A percentile compares a stretch with the other conserved stretches of the same genome.
These are phyloP conservation scores for Cercospora canescens DNA, from an alignment of 2,329 filamentous ascomycete species.

Conservation along the genomic window DNA sequence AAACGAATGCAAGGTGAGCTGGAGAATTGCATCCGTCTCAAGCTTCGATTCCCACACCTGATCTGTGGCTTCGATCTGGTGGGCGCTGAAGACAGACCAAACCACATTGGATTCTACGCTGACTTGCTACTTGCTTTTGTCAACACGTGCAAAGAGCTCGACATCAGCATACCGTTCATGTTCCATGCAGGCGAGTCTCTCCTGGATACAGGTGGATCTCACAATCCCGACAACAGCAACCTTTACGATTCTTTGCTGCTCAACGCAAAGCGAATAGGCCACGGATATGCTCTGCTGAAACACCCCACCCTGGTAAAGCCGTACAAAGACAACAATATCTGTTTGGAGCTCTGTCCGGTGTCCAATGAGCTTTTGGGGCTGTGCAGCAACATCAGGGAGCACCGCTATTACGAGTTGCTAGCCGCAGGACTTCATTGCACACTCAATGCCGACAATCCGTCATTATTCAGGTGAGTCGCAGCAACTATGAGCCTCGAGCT, in stretches of 20 bases:
- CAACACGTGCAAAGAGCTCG: constrained; percentile 48
- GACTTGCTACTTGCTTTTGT: constrained; percentile 60
- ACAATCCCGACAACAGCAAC: constrained; percentile 60
- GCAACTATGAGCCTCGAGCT: not conserved
- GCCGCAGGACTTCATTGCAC: constrained; percentile 74
- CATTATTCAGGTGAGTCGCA: constrained; percentile 61
- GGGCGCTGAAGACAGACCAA: constrained; percentile 64
- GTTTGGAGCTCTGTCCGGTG: constrained; percentile 75
- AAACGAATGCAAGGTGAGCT: constrained; percentile 54
- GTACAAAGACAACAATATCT: constrained; percentile 65
- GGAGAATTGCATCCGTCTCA: constrained; percentile 62
- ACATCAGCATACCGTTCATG: constrained; percentile 66
- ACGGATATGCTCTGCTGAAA: constrained; percentile 68
- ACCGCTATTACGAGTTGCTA: constrained; percentile 66
- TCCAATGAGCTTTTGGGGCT: constrained; percentile 75
- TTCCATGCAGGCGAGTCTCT: constrained; percentile 78
- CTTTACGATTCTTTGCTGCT: constrained; percentile 68
- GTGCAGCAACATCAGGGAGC: constrained; percentile 64
- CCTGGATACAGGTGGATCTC: constrained; percentile 60
- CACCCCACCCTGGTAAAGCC: constrained; percentile 66
- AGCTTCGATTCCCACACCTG: constrained; percentile 56
- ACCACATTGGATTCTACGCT: constrained; percentile 59
- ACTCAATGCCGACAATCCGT: constrained; percentile 73
- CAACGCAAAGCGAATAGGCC: constrained; percentile 68
- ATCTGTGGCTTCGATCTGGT: constrained; percentile 73